Evolutionary conservation across 305 asterid genomes (phyloP), one percentile per base, ranked within the genome.

Genomic region (Fraxinus ornus): DNA sequence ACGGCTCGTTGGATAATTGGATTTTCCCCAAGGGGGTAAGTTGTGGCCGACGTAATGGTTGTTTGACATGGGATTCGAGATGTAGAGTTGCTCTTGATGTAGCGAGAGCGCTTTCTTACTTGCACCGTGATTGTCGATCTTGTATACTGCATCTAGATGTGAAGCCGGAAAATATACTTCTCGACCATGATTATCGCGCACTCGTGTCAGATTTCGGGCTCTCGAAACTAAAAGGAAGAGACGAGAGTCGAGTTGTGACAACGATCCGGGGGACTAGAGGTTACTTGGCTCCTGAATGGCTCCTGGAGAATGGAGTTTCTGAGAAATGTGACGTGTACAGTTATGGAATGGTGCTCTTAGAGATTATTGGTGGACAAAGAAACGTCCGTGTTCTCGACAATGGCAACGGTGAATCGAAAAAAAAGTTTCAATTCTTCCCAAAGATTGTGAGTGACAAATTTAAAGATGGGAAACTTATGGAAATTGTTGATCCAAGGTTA

Each of bases 281-380:
- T 0, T 94, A 94, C 84, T 44, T 94, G 57, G 98, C 98, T 1
- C 97, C 98, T 3, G 98, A 94, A n/a, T 94, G 98, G 98, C 88
- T 94, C 1, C 66, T 92, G 73, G 97, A 90, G 60, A 90, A 91
- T 7, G 95, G 97, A 0, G 87, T 93, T 5, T 93, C 97, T 0
- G 97, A 92, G 62, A 94, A 94, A 80, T 91, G 94, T 7, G 98
- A 94, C 17, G 91, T 94, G 0, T 93, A 93, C 55, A 84, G 98
- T 73, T 94, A 79, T 17, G 97, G 98, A 4, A 91, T 94, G 93
- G 97, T 94, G 74, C 75, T 93, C 13, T 37, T 94, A 85, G 98
- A 94, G 83, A 89, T 93, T 19, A 86, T 94, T 3, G 97, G 97
- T 0, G 98, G 98, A 8, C 79, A 94, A 30, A 89, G 93, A 33